phyloP scores from a whole-genome alignment of 2,329 filamentous ascomycete genomes.

The Phyllosticta capitalensis region DNA sequence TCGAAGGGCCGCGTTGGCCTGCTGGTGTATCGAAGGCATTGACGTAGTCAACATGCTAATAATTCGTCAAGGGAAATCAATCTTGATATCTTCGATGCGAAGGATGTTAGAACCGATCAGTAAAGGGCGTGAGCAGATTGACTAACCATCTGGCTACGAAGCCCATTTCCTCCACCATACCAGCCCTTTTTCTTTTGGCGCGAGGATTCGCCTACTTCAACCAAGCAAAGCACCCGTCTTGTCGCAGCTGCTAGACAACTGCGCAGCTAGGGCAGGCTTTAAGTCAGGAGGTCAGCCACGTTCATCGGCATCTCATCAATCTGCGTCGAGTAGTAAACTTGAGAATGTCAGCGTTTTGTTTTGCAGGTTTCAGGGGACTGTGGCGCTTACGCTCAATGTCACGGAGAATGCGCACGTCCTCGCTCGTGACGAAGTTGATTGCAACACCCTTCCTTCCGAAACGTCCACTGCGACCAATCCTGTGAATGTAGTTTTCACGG shows the following conservation, averaged over 20 bases:
- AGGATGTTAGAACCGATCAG: background rate
- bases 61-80: conserved; percentile 2
- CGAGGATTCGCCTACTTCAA: background rate
- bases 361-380: background rate
- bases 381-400: conserved; percentile 75
- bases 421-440: conserved; percentile 98
- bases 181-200: background rate
- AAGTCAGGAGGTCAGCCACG: conserved; percentile 13
- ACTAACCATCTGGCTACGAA: conserved; percentile 14
- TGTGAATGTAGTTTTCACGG: conserved; percentile 99
- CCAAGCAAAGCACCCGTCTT: background rate
- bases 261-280: background rate
- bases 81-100: conserved; percentile 8
- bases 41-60: background rate
- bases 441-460: conserved; percentile 98
- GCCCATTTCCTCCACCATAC: conserved; percentile 14
- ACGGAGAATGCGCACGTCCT: conserved; percentile 92
- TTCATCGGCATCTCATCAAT: conserved; percentile 99
- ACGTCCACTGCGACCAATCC: conserved; percentile 88
- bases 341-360: conserved; percentile 24
- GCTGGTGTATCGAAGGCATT: background rate
- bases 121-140: background rate
- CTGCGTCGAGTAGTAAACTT: conserved; percentile 90
- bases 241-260: background rate
- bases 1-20: background rate